Conservation (phyloP, 768 basidiomycete genomes). For the Pisolithus tinctorius region DNA sequence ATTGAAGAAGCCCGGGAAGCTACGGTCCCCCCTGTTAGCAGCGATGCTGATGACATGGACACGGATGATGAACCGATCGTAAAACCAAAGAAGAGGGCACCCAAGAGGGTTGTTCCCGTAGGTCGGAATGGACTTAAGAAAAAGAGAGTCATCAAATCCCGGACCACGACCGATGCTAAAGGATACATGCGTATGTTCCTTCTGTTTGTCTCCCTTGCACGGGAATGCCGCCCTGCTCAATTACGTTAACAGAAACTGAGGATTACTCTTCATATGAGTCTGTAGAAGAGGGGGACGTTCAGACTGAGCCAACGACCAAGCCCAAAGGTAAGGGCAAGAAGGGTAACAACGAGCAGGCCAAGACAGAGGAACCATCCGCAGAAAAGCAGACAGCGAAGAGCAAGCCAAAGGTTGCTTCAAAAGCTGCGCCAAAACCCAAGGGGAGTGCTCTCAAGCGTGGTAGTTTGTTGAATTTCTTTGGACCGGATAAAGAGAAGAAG, state of each 20-base stretch:
- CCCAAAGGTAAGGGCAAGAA: conserved; percentile 17
- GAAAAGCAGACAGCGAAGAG: conserved; percentile 16
- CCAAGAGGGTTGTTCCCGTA: conserved; percentile 63
- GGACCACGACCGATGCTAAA: conserved; percentile 49
- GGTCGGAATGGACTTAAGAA: conserved; percentile 77
- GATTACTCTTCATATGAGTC: conserved; percentile 82
- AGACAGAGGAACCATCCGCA: conserved; percentile 14
- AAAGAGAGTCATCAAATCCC: conserved; percentile 53
- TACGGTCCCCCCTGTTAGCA: conserved; percentile 20
- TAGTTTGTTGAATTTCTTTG: conserved; percentile 27
- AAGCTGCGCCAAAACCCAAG: conserved; percentile 9
- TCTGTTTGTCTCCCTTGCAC: not conserved
- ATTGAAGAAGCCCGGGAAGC: conserved; percentile 26
- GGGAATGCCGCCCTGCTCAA: not conserved
- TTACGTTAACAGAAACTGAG: conserved; percentile 49
- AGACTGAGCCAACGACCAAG: conserved; percentile 14
- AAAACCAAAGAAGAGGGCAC: conserved; percentile 33
- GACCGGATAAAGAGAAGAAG: conserved; percentile 24
- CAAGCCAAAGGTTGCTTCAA: conserved; percentile 9
- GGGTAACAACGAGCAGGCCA: conserved; percentile 7
- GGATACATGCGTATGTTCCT: conserved; percentile 62
- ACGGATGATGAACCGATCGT: conserved; percentile 23
- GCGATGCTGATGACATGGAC: conserved; percentile 23
- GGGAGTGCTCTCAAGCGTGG: conserved; percentile 19
- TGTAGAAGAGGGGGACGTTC: conserved; percentile 52